Evolutionary conservation across 441 rosid genomes (phyloP), one percentile per base, ranked within the genome.

Genomic region (Hura crepitans): DNA sequence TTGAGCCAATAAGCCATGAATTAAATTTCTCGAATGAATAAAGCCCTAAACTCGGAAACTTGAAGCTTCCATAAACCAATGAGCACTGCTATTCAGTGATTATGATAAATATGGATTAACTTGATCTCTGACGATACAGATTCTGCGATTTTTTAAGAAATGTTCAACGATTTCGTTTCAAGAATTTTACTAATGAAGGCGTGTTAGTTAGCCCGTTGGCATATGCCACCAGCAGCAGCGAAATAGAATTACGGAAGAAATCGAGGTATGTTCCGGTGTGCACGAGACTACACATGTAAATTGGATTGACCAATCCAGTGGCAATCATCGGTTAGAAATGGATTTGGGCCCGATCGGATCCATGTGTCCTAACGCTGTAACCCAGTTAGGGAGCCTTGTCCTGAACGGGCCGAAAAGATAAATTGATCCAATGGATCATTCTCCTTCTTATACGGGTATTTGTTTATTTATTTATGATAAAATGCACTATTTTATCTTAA

Each of bases 1-100:
- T 92, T 95, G 66, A 95, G 93, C 99, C 99, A 95, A 73, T 90
- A 86, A 72, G 97, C 92, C 99, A 95, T 95, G 70, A 77, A 76
- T 11, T 13, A 62, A 77, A 73, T 72, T 75, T 23, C 59, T 69
- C 49, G 23, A 37, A 43, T 72, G 59, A 70, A 66, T 39, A 59
- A 70, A 71, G 83, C 84, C 76, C 83, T 82, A 80, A 71, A 47
- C 45, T 63, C 54, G 66, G 79, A 83, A 77, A 59, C 27, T 45
- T 39, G 65, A 59, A 77, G 82, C 71, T 77, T 74, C 88, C 88
- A 86, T 82, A 77, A 81, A 84, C 75, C 23, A 47, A 74, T 56
- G 63, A 22, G 11, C 33, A 54, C 33, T 55, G 31, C 51, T 18
- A 49, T 15, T 60, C 49, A 17, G 25, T 11, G 50, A 71, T 50